phyloP scores from a whole-genome alignment of 2,329 filamentous ascomycete species.

The Podosphaera aphanis region DNA sequence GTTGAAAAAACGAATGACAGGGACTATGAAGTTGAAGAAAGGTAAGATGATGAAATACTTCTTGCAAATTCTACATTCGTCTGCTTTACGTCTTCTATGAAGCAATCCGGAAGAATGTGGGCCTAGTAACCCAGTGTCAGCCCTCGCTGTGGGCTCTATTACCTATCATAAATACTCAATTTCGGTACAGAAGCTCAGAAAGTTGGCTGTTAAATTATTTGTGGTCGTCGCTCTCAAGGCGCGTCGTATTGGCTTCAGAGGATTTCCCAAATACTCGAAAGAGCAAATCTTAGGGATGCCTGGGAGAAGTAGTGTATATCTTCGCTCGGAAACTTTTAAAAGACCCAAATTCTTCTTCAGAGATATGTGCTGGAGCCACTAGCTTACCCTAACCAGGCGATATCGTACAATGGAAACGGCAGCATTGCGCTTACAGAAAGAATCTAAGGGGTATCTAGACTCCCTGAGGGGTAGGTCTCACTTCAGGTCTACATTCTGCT shows the following conservation, averaged over 20 bases:
- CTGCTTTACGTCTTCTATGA: not conserved
- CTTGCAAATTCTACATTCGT: not conserved
- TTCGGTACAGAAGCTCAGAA: too few relatives aligned
- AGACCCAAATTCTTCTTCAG: too few relatives aligned
- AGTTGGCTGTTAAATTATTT: too few relatives aligned
- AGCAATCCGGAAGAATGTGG: too few relatives aligned
- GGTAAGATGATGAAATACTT: constrained; percentile 24
- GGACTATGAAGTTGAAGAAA: constrained; percentile 93
- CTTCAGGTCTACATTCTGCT: not conserved
- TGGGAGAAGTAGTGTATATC: too few relatives aligned
- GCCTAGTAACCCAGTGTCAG: too few relatives aligned
- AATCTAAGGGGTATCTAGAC: constrained; percentile 94
- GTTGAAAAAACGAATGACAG: constrained; percentile 97
- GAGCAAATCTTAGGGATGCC: too few relatives aligned
- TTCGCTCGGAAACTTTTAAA: too few relatives aligned
- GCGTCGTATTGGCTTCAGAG: too few relatives aligned
- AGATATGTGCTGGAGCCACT: not conserved
- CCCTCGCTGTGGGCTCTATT: not conserved
- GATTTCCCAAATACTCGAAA: too few relatives aligned
- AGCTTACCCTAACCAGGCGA: constrained; percentile 29
- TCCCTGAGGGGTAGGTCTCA: constrained; percentile 51
- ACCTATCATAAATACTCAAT: too few relatives aligned
- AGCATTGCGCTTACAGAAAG: constrained; percentile 77
- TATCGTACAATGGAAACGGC: constrained; percentile 96
- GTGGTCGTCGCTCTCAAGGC: too few relatives aligned